Base-by-base conservation (phyloP, 768 basidiomycete genomes). In the Hygrophorus pudorinus region DNA sequence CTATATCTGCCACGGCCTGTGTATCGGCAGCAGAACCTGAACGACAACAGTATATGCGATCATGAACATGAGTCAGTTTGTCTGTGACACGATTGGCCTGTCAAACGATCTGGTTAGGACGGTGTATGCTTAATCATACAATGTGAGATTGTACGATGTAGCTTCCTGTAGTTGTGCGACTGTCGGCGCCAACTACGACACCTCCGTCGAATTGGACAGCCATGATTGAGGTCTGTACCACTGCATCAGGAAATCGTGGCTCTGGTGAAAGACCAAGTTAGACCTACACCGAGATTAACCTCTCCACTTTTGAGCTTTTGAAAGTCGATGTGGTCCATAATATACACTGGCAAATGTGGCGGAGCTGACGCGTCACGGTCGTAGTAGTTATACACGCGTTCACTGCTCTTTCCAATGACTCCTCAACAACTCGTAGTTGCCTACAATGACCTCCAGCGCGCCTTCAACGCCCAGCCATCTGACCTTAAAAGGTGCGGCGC, bases 21-120 rank as follows among this genome's bases (percentile, higher is more conserved):
- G 96, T 99, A 62, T 99, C 94, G 17, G 94, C 94, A 37, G 94
- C 89, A 53, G 92, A 96, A 40, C 96, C 96, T 34, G 91, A 96
- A 48, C 96, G 85, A 76, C 96, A 99, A 62, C 96, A 99, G 65
- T 98, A 99, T 63, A 98, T 88, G 53, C 91, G 89, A 66, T 99
- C 96, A 63, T 97, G 92, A 53, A 99, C 75, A 60, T 88, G 78
- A 2, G 93, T 96, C 48, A 97, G 76, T 68, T 99, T 99, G 75
- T 99, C 94, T 34, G 94, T 99, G 14, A 98, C 94, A 64, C 94
- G 84, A 63, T 98, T 98, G 18, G 92, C 90, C 91, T 94, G 49
- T 30, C 41, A 27, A 31, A 27, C 8, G 41, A 31, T 37, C 28
- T 47, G 35, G 29, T 46, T n/a, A 48, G 44, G 31, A 38, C 33